Conservation (phyloP, 345 rosid genomes). For the Brassica carinata region DNA sequence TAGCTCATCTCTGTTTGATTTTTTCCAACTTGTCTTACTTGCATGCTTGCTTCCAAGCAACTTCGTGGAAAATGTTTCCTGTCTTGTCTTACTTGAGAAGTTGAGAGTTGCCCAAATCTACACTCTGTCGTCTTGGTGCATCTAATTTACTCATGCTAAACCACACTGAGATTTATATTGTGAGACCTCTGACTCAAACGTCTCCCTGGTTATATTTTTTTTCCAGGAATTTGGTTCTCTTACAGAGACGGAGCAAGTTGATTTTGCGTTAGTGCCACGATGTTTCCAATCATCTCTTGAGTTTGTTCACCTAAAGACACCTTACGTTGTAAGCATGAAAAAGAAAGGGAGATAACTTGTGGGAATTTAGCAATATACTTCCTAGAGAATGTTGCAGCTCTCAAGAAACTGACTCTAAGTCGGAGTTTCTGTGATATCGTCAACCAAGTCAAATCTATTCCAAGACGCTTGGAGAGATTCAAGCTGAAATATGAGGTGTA, state of each 20-base stretch:
- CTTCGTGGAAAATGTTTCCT: constrained; percentile 30
- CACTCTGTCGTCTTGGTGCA: constrained; percentile 17
- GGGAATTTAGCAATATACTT: constrained; percentile 27
- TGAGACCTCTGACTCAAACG: not conserved
- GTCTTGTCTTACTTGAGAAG: not conserved
- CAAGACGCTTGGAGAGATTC: constrained; percentile 10
- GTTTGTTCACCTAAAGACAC: not conserved
- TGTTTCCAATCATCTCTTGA: too few species aligned
- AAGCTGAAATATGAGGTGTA: too few species aligned
- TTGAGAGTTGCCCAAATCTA: constrained; percentile 32
- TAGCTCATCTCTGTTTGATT: not conserved
- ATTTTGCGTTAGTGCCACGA: not conserved
- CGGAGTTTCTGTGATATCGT: constrained; percentile 22
- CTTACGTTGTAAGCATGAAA: not conserved
- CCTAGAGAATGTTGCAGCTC: constrained; percentile 27
- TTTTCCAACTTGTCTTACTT: constrained; percentile 21
- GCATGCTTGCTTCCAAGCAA: constrained; percentile 1
- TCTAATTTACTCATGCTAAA: constrained; percentile 8
- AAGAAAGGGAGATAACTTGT: constrained; percentile 9
- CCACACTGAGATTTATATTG: not conserved
- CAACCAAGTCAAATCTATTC: constrained; percentile 11
- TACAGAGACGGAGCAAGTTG: not conserved
- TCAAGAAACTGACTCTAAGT: constrained; percentile 17
- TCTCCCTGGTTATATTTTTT: not conserved
- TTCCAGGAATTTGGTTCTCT: constrained; percentile 20